Base-by-base conservation (phyloP, 805 yeast genomes). In the Pichia insulana region DNA sequence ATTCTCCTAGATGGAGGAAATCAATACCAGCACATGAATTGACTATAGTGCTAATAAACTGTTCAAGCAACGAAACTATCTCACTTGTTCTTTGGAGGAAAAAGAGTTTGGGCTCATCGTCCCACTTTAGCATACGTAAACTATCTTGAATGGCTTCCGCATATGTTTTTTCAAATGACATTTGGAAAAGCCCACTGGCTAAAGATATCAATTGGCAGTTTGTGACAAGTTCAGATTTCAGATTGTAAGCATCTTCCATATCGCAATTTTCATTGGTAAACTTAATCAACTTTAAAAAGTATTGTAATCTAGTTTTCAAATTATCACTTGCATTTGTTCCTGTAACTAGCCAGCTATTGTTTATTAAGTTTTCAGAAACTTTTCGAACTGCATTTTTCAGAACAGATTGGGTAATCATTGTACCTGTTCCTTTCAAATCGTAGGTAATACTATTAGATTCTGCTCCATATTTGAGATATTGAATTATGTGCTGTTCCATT, bases 401-500 rank as follows among this genome's bases (percentile, higher is more conserved):
- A 27, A 70, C 77, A 2, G 57, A 52, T 2, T 58, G 46, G 25
- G 70, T 70, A 9, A 52, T 34, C 9, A 44, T 38, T 43, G 77
- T 61, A 8, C 69, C 68, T 3, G 75, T 61, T 12, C 68, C 71
- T 3, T 57, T 38, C 6, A 59, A 27, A 32, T 49, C 38, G 45
- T 53, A 58, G 12, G 46, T 33, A 16, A 60, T 36, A 7, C 54
- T 52, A 2, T 50, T 47, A 12, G 36, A 31, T 6, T 37, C 30
- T 22, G 26, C 34, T 2, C 76, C 71, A 48, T 76, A 83, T 52
- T 80, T 82, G 1, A 89, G 75, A 0, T 89, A 95, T 60, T 89
- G 97, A 50, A 83, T 92, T 18, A 90, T 74, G 51, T 80, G 89
- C 0, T 86, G 74, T 55, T 80, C 80, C 28, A 84, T 67, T 37